Evolutionary conservation across 2,329 filamentous ascomycete genomes (phyloP).

Genomic region (Cercospora janseana): DNA sequence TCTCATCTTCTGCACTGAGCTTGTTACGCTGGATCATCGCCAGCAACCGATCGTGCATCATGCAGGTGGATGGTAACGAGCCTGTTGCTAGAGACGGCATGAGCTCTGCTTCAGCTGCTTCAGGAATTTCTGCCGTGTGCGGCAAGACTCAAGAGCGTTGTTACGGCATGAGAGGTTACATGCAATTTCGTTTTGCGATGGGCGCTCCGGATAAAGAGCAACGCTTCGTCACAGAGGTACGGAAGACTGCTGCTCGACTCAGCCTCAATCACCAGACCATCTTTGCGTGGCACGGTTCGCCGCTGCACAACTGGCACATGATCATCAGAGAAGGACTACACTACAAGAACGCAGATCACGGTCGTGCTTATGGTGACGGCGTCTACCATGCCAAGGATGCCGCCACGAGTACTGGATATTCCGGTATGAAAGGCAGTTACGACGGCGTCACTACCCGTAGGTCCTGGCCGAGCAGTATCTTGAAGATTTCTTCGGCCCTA

Average conservation of each 20-base stretch:
- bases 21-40: slow-evolving; percentile 84
- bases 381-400: slow-evolving; percentile 72
- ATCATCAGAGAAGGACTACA: slow-evolving; percentile 82
- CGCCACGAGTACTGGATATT: slow-evolving; percentile 57
- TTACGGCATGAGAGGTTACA: slow-evolving; percentile 62
- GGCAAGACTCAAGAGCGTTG: slow-evolving; percentile 47
- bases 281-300: slow-evolving; percentile 84
- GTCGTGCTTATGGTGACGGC: slow-evolving; percentile 72
- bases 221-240: slow-evolving; percentile 65
- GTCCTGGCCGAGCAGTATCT: slow-evolving; percentile 64
- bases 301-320: slow-evolving; percentile 78
- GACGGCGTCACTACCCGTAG: neutral
- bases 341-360: slow-evolving; percentile 61
- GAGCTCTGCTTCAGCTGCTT: slow-evolving; percentile 18
- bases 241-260: slow-evolving; percentile 43
- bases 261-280: slow-evolving; percentile 62
- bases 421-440: slow-evolving; percentile 19
- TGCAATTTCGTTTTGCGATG: slow-evolving; percentile 85
- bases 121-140: slow-evolving; percentile 17
- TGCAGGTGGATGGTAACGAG: slow-evolving; percentile 61
- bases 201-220: slow-evolving; percentile 84
- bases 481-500: slow-evolving; percentile 58
- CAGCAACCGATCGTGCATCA: slow-evolving; percentile 82
- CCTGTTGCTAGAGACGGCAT: slow-evolving; percentile 3
- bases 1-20: slow-evolving; percentile 65